Evolutionary conservation across 352 stramenopile genomes (phyloP).

Genomic region (Phytophthora brassicae): DNA sequence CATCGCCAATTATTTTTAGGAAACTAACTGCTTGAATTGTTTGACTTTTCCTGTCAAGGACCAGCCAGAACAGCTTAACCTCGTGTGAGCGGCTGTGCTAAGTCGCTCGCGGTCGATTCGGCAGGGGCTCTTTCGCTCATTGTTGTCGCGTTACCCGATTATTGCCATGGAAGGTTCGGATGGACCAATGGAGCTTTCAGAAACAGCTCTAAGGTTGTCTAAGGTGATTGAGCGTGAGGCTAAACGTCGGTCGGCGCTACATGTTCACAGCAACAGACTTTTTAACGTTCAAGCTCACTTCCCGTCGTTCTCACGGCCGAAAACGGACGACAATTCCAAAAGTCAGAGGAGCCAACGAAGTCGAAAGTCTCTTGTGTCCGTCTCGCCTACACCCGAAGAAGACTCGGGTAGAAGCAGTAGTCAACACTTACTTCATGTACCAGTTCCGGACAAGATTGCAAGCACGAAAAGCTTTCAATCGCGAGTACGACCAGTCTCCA

Average conservation of each 20-base stretch:
- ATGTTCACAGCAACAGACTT: slow-evolving; percentile 21
- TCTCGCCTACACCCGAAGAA: slow-evolving; percentile 33
- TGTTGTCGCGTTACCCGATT: not conserved
- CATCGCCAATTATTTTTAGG: slow-evolving; percentile 35
- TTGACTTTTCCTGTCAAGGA: slow-evolving; percentile 17
- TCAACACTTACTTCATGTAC: not conserved
- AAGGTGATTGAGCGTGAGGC: slow-evolving; percentile 67
- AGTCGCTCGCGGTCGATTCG: not conserved
- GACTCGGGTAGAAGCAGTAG: slow-evolving; percentile 1
- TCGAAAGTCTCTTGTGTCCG: slow-evolving; percentile 16
- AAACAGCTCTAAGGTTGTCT: slow-evolving; percentile 65
- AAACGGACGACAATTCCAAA: slow-evolving; percentile 1
- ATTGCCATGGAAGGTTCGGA: slow-evolving; percentile 11
- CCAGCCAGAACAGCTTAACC: not conserved
- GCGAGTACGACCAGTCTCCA: slow-evolving; percentile 20
- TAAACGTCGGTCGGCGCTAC: slow-evolving; percentile 41
- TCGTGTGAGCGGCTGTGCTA: not conserved
- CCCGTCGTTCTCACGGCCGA: slow-evolving; percentile 33
- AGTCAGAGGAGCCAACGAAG: slow-evolving; percentile 14
- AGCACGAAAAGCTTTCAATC: slow-evolving; percentile 1
- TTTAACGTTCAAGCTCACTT: slow-evolving; percentile 39
- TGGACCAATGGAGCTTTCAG: slow-evolving; percentile 37
- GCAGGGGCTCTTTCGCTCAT: not conserved
- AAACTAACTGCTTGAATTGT: slow-evolving; percentile 19
- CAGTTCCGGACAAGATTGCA: not conserved